phyloP scores from a whole-genome alignment of 495 filamentous ascomycete genomes.

The Aspergillus wentii region DNA sequence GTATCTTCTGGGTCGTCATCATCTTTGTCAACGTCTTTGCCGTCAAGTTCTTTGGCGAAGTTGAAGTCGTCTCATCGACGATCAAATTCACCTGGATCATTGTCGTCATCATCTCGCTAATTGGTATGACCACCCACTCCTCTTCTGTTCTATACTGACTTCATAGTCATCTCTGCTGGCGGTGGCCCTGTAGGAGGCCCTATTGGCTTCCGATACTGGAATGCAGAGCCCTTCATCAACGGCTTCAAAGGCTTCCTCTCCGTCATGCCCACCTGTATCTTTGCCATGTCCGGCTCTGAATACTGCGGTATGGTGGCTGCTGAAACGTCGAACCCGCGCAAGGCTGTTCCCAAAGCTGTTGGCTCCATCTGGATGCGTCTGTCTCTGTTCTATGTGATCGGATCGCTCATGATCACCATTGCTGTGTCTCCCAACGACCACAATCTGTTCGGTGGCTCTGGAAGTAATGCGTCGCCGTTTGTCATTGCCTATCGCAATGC shows the following conservation, averaged over 20 bases:
- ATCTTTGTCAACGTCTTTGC: slow-evolving; percentile 40
- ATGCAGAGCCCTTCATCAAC: slow-evolving; percentile 58
- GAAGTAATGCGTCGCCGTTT: slow-evolving; percentile 48
- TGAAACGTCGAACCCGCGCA: slow-evolving; percentile 57
- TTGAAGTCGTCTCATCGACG: slow-evolving; percentile 44
- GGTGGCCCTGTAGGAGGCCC: slow-evolving; percentile 52
- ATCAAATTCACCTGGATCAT: slow-evolving; percentile 46
- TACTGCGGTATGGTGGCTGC: slow-evolving; percentile 54
- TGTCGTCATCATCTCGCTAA: slow-evolving; percentile 36
- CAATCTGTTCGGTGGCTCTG: slow-evolving; percentile 35
- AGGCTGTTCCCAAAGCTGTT: slow-evolving; percentile 58
- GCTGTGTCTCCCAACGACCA: slow-evolving; percentile 34
- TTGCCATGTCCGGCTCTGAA: slow-evolving; percentile 61
- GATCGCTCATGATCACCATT: slow-evolving; percentile 57
- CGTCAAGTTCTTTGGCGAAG: slow-evolving; percentile 49
- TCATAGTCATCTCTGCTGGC: slow-evolving; percentile 43
- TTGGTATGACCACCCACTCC: slow-evolving; percentile 5
- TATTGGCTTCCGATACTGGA: slow-evolving; percentile 60
- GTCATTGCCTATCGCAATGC: slow-evolving; percentile 56
- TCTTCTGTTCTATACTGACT: slow-evolving; percentile 14
- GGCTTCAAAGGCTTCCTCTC: slow-evolving; percentile 65
- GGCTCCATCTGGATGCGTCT: slow-evolving; percentile 63
- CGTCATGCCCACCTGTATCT: slow-evolving; percentile 63
- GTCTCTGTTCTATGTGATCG: slow-evolving; percentile 53
- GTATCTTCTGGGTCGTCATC: slow-evolving; percentile 39